Percentiles rank a stretch among this genome's conserved stretches.
phyloP scores from a whole-genome alignment of 2,329 filamentous ascomycete species.

The Colletotrichum tropicicola region DNA sequence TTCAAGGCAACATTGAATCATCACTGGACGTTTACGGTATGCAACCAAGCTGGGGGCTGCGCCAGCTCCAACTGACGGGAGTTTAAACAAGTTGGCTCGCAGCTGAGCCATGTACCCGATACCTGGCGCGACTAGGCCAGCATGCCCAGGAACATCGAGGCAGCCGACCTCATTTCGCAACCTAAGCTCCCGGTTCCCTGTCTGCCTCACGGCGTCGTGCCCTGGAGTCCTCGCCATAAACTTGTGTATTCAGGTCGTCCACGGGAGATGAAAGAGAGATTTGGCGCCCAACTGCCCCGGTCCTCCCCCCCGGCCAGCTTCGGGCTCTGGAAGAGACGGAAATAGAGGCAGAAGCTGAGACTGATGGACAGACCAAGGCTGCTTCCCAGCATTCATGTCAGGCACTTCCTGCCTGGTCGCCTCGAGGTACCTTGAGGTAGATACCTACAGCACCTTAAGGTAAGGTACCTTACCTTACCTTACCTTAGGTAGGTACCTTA shows the following conservation, averaged over 20 bases:
- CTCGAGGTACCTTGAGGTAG: no score
- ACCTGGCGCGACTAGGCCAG: not conserved
- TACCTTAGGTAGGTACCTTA: no score
- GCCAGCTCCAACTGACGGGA: no score
- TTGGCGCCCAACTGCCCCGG: slow-evolving; percentile 1
- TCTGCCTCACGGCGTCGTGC: not conserved
- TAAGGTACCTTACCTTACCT: no score
- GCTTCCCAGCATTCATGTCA: no score
- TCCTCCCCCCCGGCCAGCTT: not conserved
- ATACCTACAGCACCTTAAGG: no score
- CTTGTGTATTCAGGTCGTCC: not conserved
- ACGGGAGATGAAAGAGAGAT: no score
- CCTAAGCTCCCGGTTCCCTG: not conserved
- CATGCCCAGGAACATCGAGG: not conserved
- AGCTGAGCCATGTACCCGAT: slow-evolving; percentile 8
- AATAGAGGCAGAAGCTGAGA: not conserved
- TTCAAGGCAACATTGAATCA: not conserved
- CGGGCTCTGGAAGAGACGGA: not conserved
- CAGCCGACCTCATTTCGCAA: slow-evolving; percentile 4
- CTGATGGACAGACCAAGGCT: no score
- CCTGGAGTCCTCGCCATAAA: not conserved
- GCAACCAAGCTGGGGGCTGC: no score
- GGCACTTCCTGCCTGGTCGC: no score
- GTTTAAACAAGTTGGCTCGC: no score
- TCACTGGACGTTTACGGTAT: no score